Percentiles rank a stretch among this genome's conserved stretches.
Conservation (phyloP, 768 basidiomycete genomes). For the Lactarius psammicola region DNA sequence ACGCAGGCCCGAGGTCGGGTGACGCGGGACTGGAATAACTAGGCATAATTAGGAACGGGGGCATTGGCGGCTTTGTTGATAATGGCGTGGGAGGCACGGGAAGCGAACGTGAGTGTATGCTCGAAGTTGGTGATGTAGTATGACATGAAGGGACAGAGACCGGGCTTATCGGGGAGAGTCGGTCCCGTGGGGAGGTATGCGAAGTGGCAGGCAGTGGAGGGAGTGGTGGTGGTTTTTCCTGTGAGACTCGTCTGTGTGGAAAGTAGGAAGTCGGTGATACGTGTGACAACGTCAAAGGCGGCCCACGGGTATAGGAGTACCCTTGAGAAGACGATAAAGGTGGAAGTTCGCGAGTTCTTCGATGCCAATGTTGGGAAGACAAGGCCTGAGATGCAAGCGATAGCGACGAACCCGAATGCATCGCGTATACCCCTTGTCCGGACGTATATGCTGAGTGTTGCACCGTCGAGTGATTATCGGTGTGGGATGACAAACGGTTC, state of each 20-base stretch:
- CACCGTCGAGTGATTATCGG: slow-evolving; percentile 1
- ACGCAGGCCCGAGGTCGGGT: background rate
- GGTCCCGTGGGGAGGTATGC: background rate
- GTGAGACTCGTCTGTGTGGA: too few relatives aligned
- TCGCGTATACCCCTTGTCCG: background rate
- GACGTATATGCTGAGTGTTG: slow-evolving; percentile 4
- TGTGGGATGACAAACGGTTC: slow-evolving; percentile 13
- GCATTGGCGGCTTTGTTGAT: slow-evolving; percentile 7
- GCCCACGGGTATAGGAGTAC: background rate
- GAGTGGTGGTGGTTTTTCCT: slow-evolving; percentile 5
- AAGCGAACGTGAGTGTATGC: slow-evolving; percentile 20
- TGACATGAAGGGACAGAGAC: background rate
- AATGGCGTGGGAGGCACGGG: slow-evolving; percentile 9
- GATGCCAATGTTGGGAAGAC: background rate
- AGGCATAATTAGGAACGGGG: background rate
- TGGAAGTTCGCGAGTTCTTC: slow-evolving; percentile 12
- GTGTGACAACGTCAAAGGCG: background rate
- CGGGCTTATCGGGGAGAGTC: background rate
- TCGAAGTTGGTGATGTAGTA: slow-evolving; percentile 1
- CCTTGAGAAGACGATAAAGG: slow-evolving; percentile 2
- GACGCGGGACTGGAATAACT: background rate
- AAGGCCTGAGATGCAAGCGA: slow-evolving; percentile 3
- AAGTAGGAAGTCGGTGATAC: too few relatives aligned
- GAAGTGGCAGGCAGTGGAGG: slow-evolving; percentile 1
- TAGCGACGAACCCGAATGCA: slow-evolving; percentile 12